These are phyloP conservation scores for Paramecium primaurelia DNA, from an alignment of 73 alveolate species.

Conservation along the genomic window DNA sequence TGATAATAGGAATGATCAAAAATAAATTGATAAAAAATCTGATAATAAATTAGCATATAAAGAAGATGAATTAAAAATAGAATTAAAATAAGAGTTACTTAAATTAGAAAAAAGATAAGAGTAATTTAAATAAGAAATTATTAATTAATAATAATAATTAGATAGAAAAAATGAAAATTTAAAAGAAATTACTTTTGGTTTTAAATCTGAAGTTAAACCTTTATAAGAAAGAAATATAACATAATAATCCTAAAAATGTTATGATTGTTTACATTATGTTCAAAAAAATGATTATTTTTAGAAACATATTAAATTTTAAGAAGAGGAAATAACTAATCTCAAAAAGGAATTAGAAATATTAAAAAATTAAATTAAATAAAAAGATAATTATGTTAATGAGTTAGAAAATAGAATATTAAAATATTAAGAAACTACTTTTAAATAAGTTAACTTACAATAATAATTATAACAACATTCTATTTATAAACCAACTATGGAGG, in stretches of 20 bases:
- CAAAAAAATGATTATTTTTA: neutral
- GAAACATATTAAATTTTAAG: neutral
- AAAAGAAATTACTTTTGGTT: neutral
- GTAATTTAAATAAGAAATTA: neutral
- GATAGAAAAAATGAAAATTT: neutral
- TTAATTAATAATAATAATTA: neutral
- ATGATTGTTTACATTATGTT: neutral
- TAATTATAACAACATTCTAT: neutral
- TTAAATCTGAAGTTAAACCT: neutral
- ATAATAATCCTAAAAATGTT: neutral
- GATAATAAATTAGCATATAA: neutral
- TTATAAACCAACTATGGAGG: neutral
- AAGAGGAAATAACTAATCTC: neutral
- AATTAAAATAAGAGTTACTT: neutral
- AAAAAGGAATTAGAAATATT: constrained; percentile 21
- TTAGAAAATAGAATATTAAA: constrained; percentile 15
- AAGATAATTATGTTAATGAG: constrained; percentile 3
- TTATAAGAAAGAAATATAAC: neutral
- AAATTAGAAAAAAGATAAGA: neutral
- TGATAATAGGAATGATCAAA: neutral
- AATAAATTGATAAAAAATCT: neutral
- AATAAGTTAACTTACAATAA: neutral
- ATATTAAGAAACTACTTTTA: neutral
- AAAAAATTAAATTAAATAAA: neutral
- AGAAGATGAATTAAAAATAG: neutral